Conservation (phyloP, 1,284 basidiomycete genomes). For the Moesziomyces sp. region DNA sequence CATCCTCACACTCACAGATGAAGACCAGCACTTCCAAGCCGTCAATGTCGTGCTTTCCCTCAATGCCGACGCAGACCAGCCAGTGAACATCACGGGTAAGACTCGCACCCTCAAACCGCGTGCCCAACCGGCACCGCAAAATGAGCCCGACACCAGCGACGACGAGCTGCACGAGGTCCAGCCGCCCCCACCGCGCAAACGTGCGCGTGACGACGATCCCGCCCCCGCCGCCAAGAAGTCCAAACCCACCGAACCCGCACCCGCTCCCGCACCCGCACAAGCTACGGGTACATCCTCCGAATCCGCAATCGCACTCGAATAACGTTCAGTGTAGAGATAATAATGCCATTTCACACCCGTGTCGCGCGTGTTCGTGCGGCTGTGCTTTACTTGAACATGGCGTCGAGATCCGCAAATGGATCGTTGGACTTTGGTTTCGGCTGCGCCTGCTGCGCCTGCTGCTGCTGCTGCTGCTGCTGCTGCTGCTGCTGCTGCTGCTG, state of each 20-base stretch:
- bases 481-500: conserved; percentile 10
- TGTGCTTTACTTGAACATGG: conserved; percentile 49
- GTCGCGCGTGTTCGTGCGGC: too few relatives aligned
- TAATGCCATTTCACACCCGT: background rate
- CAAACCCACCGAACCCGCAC: background rate
- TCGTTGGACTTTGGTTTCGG: conserved; percentile 42
- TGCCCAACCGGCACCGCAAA: background rate
- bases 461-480: background rate
- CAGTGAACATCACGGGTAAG: conserved; percentile 16
- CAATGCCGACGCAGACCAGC: background rate
- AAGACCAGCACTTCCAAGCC: conserved; percentile 71
- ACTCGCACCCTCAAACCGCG: background rate
- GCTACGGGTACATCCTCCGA: conserved; percentile 8
- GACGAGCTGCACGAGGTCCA: background rate
- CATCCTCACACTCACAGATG: conserved; percentile 86
- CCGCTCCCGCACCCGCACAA: background rate
- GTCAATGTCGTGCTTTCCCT: conserved; percentile 54
- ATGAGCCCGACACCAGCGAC: conserved; percentile 10
- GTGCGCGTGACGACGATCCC: background rate
- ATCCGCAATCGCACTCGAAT: conserved; percentile 28
- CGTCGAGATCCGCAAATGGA: conserved; percentile 62
- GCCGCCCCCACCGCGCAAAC: background rate
- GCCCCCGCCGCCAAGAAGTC: conserved; percentile 11
- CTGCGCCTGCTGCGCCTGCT: conserved; percentile 12
- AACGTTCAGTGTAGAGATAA: background rate